Percentiles rank a stretch among this genome's conserved stretches.
Evolutionary conservation across 2,329 filamentous ascomycete species (phyloP).

Genomic region (Colletotrichum sp.): DNA sequence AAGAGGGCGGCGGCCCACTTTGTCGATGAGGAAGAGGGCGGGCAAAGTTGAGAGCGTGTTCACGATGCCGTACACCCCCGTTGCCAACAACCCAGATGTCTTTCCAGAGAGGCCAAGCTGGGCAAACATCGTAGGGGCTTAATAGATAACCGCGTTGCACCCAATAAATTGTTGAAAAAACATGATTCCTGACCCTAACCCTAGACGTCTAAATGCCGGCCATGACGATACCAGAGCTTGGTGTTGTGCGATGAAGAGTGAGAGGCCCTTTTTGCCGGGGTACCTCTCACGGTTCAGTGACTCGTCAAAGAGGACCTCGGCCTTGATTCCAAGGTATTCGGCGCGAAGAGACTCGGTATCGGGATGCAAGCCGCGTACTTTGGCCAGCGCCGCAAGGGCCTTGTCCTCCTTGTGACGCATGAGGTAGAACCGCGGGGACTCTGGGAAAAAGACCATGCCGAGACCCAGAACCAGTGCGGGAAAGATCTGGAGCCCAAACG

Average conservation of each 20-base stretch:
- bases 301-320: constrained; percentile 40
- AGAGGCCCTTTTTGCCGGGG: constrained; percentile 32
- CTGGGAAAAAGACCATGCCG: constrained; percentile 59
- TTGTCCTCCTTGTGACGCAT: constrained; percentile 34
- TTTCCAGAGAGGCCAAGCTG: constrained; percentile 47
- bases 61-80: constrained; percentile 62
- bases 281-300: constrained; percentile 30
- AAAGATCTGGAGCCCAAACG: constrained; percentile 47
- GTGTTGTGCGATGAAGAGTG: constrained; percentile 35
- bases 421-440: constrained; percentile 38
- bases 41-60: constrained; percentile 52
- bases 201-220: constrained; percentile 45
- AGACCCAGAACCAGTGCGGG: constrained; percentile 61
- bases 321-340: constrained; percentile 41
- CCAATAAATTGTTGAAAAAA: neutral
- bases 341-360: constrained; percentile 31
- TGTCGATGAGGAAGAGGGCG: constrained; percentile 45
- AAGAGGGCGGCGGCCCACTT: constrained; percentile 48
- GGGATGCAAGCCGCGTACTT: constrained; percentile 35
- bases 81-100: constrained; percentile 54
- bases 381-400: constrained; percentile 33
- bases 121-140: constrained; percentile 49
- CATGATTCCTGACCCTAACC: constrained; percentile 33
- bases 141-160: constrained; percentile 39
- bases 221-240: constrained; percentile 31